Evolutionary conservation across 352 stramenopile species (phyloP).

Genomic region (Globisporangium polare): DNA sequence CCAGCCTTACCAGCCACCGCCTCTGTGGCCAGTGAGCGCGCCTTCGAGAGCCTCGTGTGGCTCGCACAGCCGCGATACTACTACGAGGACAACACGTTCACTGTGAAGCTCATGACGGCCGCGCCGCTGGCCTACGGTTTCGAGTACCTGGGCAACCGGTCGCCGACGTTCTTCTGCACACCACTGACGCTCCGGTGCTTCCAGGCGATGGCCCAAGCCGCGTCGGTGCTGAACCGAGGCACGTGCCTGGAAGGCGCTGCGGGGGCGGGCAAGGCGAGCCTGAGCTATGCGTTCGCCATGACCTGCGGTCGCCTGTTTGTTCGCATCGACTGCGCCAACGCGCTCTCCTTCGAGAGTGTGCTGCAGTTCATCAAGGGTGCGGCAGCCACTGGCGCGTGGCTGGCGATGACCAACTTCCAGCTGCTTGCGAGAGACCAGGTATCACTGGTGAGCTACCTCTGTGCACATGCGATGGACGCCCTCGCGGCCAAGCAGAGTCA

Average conservation of each 20-base stretch:
- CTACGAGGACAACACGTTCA: conserved; percentile 52
- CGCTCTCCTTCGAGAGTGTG: conserved; percentile 26
- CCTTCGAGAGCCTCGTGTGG: conserved; percentile 37
- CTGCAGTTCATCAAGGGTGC: conserved; percentile 47
- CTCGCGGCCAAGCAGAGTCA: conserved; percentile 34
- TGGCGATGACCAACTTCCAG: conserved; percentile 39
- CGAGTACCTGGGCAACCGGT: conserved; percentile 63
- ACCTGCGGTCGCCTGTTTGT: conserved; percentile 51
- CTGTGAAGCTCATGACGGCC: conserved; percentile 46
- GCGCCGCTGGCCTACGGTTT: conserved; percentile 53
- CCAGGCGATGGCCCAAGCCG: conserved; percentile 41
- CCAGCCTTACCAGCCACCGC: conserved; percentile 1
- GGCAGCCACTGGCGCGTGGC: conserved; percentile 48
- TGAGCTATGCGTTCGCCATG: conserved; percentile 31
- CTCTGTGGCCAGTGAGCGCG: conserved; percentile 4
- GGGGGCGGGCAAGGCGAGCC: conserved; percentile 43
- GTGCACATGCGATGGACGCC: conserved; percentile 38
- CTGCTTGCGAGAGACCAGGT: conserved; percentile 19
- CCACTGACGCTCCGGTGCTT: conserved; percentile 64
- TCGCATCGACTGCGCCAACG: conserved; percentile 30
- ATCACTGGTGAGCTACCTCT: conserved; percentile 32
- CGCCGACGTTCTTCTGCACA: conserved; percentile 33
- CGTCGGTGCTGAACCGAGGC: conserved; percentile 33
- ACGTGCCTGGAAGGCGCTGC: conserved; percentile 32
- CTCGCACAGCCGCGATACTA: conserved; percentile 61